A percentile compares a stretch with the other conserved stretches of the same genome.
Conservation (phyloP, 331 rosid genomes). For the Prunus yedoensis region DNA sequence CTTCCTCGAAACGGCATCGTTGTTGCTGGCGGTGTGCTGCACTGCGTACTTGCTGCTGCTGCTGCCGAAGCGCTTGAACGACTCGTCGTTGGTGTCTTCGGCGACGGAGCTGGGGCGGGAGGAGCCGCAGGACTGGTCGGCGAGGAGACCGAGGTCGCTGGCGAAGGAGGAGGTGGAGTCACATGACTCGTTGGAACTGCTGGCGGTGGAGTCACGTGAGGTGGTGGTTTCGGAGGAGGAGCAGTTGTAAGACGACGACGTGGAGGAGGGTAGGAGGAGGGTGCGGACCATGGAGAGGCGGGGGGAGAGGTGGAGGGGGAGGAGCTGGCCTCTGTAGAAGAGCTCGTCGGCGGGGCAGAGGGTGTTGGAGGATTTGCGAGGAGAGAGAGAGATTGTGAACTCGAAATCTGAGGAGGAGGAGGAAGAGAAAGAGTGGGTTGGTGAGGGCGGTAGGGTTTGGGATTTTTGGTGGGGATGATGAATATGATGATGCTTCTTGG, state of each 20-base stretch:
- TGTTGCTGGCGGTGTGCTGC: not conserved
- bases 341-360: conserved; percentile 89
- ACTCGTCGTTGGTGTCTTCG: conserved; percentile 36
- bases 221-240: conserved; percentile 53
- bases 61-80: conserved; percentile 41
- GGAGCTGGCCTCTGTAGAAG: conserved; percentile 89
- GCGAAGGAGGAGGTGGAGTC: conserved; percentile 63
- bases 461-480: conserved; percentile 32
- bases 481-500: not conserved
- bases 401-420: conserved; percentile 81
- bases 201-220: conserved; percentile 80
- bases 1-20: conserved; percentile 19
- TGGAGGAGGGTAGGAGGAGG: conserved; percentile 48
- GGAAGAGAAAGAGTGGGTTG: conserved; percentile 70
- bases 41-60: not conserved
- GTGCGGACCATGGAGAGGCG: conserved; percentile 85
- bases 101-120: conserved; percentile 77
- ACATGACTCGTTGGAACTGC: conserved; percentile 45
- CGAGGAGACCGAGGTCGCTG: conserved; percentile 48
- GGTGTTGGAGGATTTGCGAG: conserved; percentile 57
- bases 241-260: conserved; percentile 32
- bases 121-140: conserved; percentile 59
- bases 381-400: conserved; percentile 76
- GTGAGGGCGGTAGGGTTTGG: conserved; percentile 74
- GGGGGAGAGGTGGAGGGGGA: conserved; percentile 78